Base-by-base conservation (phyloP, 805 yeast genomes). In the Debaryomyces tyrocola region DNA sequence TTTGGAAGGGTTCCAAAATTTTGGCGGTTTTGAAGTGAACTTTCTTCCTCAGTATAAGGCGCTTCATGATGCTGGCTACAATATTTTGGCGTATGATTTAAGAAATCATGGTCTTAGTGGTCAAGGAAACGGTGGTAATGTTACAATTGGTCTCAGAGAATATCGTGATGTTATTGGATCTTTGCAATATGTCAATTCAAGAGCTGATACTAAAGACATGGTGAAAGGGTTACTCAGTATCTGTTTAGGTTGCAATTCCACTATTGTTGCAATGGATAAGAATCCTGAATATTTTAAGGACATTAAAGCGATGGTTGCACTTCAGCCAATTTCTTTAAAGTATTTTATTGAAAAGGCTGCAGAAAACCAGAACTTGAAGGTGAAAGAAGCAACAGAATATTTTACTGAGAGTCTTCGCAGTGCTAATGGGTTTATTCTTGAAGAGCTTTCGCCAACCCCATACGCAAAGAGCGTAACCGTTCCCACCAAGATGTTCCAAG, bases 161-260 rank as follows among this genome's bases (percentile, higher is more conserved):
- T 44, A 39, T 37, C 33, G 47, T 20, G 47, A 44, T 44, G 47
- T 44, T 5, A 34, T 44, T 40, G 47, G 47, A 8, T 44, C 47
- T 11, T 29, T 31, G 34, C n/a, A 34, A 14, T 44, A 44, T 29
- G 40, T 27, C 28, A 44, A 35, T 10, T 39, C 43, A 14, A 39
- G 47, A 24, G 14, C 28, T 20, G 47, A 44, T 12, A 44, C 47
- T 24, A 39, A 44, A 27, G 28, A 44, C 15, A 41, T 43, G 46
- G 29, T 33, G 2, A 44, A 39, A 24, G 47, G 33, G 2, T 27
- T 44, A 7, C 20, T 45, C 33, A 35, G 41, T 35, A 34, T 45
- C 27, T 45, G 44, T 36, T 27, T 45, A 17, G 48, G 48, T 17
- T 40, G 28, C 28, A 41, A 45, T 31, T 40, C 48, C n/a, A 35